Conservation (phyloP, 2,329 filamentous ascomycete genomes). For the Onygenales sp. region DNA sequence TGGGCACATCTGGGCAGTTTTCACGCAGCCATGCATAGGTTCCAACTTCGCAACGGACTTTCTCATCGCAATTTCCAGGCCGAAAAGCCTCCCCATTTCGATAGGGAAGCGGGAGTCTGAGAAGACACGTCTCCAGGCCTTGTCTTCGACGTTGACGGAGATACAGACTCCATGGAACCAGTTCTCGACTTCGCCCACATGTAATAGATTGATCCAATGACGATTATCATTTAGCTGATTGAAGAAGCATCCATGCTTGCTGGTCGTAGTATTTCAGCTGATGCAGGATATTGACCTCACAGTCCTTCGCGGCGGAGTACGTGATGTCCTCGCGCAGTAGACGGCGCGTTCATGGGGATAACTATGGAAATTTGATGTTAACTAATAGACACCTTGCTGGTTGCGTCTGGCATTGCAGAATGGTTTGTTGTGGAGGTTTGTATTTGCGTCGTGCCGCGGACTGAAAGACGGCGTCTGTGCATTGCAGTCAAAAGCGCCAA, state of each 20-base stretch:
- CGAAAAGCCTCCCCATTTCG: constrained; percentile 4
- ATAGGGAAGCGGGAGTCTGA: constrained; percentile 10
- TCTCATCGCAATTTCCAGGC: constrained; percentile 9
- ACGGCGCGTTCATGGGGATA: background rate
- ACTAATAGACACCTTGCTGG: background rate
- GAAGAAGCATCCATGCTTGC: constrained; percentile 5
- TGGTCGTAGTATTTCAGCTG: constrained; percentile 4
- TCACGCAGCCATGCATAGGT: constrained; percentile 9
- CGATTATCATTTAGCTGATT: background rate
- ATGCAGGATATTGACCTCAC: constrained; percentile 7
- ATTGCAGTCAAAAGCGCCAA: too few species aligned
- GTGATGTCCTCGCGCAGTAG: constrained; percentile 15
- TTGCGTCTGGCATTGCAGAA: too few species aligned
- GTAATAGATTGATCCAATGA: constrained; percentile 5
- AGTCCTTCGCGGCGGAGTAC: constrained; percentile 7
- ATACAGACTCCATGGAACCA: constrained; percentile 13
- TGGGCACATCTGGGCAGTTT: constrained; percentile 7
- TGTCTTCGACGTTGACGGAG: constrained; percentile 6
- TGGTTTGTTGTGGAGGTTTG: too few species aligned
- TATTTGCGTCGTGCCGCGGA: too few species aligned
- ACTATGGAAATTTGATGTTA: background rate
- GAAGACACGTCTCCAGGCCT: constrained; percentile 5
- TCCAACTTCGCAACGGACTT: constrained; percentile 11
- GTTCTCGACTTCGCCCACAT: constrained; percentile 1
- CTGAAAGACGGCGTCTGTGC: too few species aligned